phyloP scores from a whole-genome alignment of 176 grass and related monocot species.

The Oropetium thomaeum region DNA sequence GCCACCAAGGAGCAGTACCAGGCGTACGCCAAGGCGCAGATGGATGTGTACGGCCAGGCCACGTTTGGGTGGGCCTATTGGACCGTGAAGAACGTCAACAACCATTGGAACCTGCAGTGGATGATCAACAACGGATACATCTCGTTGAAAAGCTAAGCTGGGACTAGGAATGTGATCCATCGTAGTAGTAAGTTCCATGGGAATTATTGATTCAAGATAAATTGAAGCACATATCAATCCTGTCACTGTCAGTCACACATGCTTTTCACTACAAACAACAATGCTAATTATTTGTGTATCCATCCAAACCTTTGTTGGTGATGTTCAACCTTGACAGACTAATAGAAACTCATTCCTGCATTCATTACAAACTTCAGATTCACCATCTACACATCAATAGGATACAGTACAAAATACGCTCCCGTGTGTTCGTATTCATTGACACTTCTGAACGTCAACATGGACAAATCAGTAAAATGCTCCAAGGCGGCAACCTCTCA shows the following conservation, averaged over 20 bases:
- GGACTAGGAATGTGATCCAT: not conserved
- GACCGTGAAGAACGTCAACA: slow-evolving; percentile 43
- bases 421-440: too few species aligned
- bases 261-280: not conserved
- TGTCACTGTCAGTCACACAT: not conserved
- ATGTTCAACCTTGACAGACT: not conserved
- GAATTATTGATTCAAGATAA: not conserved
- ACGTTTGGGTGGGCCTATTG: slow-evolving; percentile 81
- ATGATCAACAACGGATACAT: slow-evolving; percentile 79
- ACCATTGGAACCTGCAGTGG: slow-evolving; percentile 73
- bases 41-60: slow-evolving; percentile 43
- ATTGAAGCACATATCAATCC: too few species aligned
- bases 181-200: not conserved
- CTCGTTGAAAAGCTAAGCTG: slow-evolving; percentile 27
- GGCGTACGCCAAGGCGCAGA: slow-evolving; percentile 36
- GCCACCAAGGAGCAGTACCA: slow-evolving; percentile 50
- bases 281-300: not conserved
- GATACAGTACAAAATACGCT: too few species aligned
- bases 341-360: not conserved
- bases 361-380: not conserved
- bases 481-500: too few species aligned
- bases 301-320: not conserved
- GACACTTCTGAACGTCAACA: too few species aligned
- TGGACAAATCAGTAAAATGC: too few species aligned
- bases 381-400: too few species aligned